These are phyloP conservation scores for Aspergillus udagawae DNA, from an alignment of 2,329 filamentous ascomycete species.

Conservation along the genomic window DNA sequence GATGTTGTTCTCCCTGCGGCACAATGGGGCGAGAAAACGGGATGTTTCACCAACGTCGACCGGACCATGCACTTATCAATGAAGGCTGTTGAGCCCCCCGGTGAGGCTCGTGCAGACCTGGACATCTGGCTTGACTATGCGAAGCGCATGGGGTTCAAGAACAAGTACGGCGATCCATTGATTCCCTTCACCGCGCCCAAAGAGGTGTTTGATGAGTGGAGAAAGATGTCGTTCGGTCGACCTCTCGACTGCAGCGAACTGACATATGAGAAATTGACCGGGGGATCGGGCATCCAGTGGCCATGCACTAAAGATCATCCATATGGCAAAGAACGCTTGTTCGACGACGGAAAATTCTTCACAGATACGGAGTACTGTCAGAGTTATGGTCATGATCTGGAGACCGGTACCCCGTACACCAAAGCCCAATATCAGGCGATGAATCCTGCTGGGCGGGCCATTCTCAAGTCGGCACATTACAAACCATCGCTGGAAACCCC, in stretches of 20 bases:
- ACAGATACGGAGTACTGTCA: constrained; percentile 36
- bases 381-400: constrained; percentile 35
- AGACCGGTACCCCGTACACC: constrained; percentile 32
- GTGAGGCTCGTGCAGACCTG: constrained; percentile 33
- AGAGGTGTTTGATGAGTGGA: constrained; percentile 37
- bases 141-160: constrained; percentile 31
- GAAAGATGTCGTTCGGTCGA: constrained; percentile 29
- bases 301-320: constrained; percentile 33
- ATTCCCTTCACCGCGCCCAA: constrained; percentile 27
- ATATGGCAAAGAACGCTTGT: constrained; percentile 32
- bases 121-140: constrained; percentile 36
- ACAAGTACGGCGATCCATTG: constrained; percentile 30
- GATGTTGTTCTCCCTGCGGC: constrained; percentile 37
- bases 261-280: constrained; percentile 32
- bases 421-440: constrained; percentile 26
- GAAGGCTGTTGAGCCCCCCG: constrained; percentile 37
- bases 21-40: constrained; percentile 39
- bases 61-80: constrained; percentile 36
- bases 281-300: constrained; percentile 37
- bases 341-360: constrained; percentile 31
- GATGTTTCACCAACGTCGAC: constrained; percentile 38
- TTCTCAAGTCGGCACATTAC: constrained; percentile 34
- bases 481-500: constrained; percentile 24
- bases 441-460: constrained; percentile 32
- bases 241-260: constrained; percentile 35